Evolutionary conservation across 306 rosid species (phyloP), one percentile per base, ranked within the genome.

Genomic region (Castanea sativa): DNA sequence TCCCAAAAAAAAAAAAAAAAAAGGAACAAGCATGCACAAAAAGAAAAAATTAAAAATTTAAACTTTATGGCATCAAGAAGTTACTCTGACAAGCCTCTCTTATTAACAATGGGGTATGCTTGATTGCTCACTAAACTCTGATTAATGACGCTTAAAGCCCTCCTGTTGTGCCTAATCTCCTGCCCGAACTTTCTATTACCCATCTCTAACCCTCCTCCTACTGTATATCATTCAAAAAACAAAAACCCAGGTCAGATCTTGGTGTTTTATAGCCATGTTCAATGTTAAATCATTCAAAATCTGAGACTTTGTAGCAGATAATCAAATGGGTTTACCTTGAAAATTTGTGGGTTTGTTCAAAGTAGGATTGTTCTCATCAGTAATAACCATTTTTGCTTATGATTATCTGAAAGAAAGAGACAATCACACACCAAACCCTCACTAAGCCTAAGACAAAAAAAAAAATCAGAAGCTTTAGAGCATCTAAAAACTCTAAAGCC

Each of bases 91-190:
- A 90, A 78, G 3, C 79, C 85, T 81, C 99, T 91, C 87, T 95
- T 95, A 89, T 90, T 91, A 80, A 95, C 91, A 59, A 92, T 96
- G 33, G 97, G 95, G 78, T 91, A 90, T 13, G 84, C 79, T 79
- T 91, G 87, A 55, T 84, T 85, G 75, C 82, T 90, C 60, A 78
- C 87, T 81, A 92, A 78, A 83, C 67, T 87, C 83, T 87, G 94
- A 73, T 90, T 90, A 74, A 90, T 90, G 7, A 77, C 90, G 51
- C 92, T 83, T 29, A 95, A 85, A 13, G 86, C 98, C 45, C 99
- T 90, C 79, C 99, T 91, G 83, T 86, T 88, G 57, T 85, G 88
- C 85, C 85, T 85, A 73, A 83, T 51, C 82, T 83, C 87, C 76
- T 79, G 84, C 73, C 90, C 95, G 73, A 80, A 69, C 69, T 89